A percentile compares a stretch with the other conserved stretches of the same genome.
phyloP scores from a whole-genome alignment of 1,284 basidiomycete genomes.

The Sphaerobolus stellatus region DNA sequence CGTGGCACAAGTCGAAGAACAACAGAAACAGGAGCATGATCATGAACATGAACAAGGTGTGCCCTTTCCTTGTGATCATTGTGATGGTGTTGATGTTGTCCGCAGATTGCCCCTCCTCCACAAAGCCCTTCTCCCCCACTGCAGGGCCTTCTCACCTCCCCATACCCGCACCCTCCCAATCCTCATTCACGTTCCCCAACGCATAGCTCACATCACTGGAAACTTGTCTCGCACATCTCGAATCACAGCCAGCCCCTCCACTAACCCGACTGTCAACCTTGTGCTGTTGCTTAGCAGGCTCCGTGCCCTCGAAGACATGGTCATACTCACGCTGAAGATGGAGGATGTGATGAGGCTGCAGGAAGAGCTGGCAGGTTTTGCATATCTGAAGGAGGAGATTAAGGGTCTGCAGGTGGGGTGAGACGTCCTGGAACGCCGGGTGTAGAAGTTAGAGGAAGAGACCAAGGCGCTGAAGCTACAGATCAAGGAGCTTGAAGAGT shows the following conservation, averaged over 20 bases:
- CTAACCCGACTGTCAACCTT: not conserved
- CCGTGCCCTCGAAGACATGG: not conserved
- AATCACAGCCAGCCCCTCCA: not conserved
- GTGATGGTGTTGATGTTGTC: not conserved
- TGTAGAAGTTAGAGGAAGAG: not conserved
- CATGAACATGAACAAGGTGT: not conserved
- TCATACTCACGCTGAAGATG: not conserved
- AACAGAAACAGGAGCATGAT: not conserved
- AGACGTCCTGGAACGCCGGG: not conserved
- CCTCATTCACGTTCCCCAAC: not conserved
- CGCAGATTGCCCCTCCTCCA: not conserved
- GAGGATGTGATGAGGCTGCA: not conserved
- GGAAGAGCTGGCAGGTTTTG: no score
- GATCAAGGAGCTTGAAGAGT: not conserved
- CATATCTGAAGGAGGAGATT: not conserved
- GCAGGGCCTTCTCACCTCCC: not conserved
- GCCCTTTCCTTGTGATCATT: not conserved
- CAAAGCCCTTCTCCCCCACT: not conserved
- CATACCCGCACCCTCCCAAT: not conserved
- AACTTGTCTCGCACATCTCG: not conserved
- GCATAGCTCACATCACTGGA: not conserved
- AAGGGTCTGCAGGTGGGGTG: not conserved
- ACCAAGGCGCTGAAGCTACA: not conserved
- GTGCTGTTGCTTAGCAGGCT: not conserved
- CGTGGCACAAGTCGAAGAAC: not conserved